Conservation (phyloP, 2,329 filamentous ascomycete genomes). For the Trichoderma lentiforme region DNA sequence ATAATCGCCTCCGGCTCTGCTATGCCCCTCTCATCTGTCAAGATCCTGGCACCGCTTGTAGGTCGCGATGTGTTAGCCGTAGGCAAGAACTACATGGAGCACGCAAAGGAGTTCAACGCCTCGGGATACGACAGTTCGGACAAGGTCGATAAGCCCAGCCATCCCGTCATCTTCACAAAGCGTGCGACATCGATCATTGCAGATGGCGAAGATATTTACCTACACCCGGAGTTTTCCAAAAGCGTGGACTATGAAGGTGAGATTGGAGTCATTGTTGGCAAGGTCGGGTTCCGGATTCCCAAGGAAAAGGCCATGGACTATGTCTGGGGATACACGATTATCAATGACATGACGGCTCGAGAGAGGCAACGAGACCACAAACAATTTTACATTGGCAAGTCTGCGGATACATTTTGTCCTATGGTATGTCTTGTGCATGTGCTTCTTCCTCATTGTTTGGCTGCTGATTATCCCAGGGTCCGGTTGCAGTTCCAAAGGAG, state of each 20-base stretch:
- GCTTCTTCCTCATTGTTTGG: too few relatives aligned
- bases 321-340: conserved; percentile 12
- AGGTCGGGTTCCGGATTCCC: conserved; percentile 4
- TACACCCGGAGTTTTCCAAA: conserved; percentile 1
- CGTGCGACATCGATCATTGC: conserved; percentile 10
- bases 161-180: conserved; percentile 12
- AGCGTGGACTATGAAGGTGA: conserved; percentile 8
- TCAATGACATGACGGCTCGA: conserved; percentile 10
- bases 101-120: conserved; percentile 7
- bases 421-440: neutral
- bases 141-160: conserved; percentile 4
- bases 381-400: conserved; percentile 10
- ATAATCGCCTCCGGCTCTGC: neutral
- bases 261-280: conserved; percentile 11
- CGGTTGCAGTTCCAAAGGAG: neutral
- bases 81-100: conserved; percentile 13
- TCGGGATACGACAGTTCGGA: conserved; percentile 9
- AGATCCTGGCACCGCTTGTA: neutral
- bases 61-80: conserved; percentile 6
- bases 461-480: neutral
- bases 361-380: conserved; percentile 9
- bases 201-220: neutral
- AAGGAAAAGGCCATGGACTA: conserved; percentile 8
- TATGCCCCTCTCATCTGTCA: neutral
- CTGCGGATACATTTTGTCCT: conserved; percentile 8